Conservation (phyloP, 208 protist species). For the Strigomonas galati region DNA sequence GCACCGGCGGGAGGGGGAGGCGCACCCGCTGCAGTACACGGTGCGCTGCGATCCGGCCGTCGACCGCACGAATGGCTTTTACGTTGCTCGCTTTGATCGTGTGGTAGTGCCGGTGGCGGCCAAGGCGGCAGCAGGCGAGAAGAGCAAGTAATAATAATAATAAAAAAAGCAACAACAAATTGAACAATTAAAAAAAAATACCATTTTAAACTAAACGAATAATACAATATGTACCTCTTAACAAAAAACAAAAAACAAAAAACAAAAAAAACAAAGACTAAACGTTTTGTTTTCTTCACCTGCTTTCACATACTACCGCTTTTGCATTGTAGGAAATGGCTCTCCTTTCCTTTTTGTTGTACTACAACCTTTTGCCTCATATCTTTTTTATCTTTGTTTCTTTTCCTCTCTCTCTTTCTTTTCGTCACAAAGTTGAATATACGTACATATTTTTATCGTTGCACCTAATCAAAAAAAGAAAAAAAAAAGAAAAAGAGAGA, state of each 20-base stretch:
- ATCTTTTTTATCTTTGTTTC: too few relatives aligned
- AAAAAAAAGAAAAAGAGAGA: not conserved
- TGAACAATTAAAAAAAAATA: not conserved
- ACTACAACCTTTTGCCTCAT: too few relatives aligned
- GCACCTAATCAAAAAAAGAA: too few relatives aligned
- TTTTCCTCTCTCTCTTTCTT: too few relatives aligned
- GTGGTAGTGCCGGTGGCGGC: constrained; percentile 4
- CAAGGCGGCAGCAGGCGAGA: not conserved
- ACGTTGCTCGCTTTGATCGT: constrained; percentile 84
- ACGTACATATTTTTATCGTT: too few relatives aligned
- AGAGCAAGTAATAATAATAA: not conserved
- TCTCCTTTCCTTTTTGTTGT: too few relatives aligned
- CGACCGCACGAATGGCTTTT: constrained; percentile 86
- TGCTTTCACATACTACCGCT: too few relatives aligned
- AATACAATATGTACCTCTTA: not conserved
- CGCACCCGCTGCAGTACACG: constrained; percentile 65
- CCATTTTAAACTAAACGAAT: not conserved
- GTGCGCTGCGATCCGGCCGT: constrained; percentile 76
- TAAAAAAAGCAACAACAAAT: not conserved
- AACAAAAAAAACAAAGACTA: constrained; percentile 1
- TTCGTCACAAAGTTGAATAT: too few relatives aligned
- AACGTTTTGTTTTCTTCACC: not conserved
- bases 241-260: not conserved
- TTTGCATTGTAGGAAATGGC: too few relatives aligned
- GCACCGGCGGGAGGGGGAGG: constrained; percentile 14